Evolutionary conservation across 73 alveolate species (phyloP).

Genomic region (Uronychia binucleata): DNA sequence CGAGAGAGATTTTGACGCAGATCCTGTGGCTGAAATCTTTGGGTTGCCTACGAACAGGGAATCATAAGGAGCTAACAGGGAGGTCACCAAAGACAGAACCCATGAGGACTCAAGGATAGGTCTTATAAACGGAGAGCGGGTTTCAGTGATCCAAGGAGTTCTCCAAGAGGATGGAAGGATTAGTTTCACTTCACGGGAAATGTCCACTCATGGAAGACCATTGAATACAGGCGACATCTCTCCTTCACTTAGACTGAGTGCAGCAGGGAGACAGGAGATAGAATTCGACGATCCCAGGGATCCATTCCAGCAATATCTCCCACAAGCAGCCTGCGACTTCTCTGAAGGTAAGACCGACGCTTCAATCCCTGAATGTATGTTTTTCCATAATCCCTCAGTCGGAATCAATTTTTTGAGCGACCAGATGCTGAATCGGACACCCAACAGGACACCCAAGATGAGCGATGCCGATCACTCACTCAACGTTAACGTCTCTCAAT

Average conservation of each 20-base stretch:
- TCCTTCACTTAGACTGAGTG: too few relatives aligned
- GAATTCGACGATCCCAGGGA: too few relatives aligned
- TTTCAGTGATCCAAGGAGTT: too few relatives aligned
- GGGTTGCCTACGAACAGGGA: background rate
- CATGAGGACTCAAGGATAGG: background rate
- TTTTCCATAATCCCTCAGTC: background rate
- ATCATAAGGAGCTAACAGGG: background rate
- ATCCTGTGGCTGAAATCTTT: background rate
- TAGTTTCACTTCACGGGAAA: too few relatives aligned
- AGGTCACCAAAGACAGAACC: background rate
- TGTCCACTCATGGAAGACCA: too few relatives aligned
- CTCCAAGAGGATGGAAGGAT: too few relatives aligned
- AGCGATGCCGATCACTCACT: background rate
- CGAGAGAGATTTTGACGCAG: background rate
- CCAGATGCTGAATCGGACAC: background rate
- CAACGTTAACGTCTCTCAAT: too few relatives aligned
- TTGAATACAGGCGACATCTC: too few relatives aligned
- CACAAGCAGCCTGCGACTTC: background rate
- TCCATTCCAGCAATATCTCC: too few relatives aligned
- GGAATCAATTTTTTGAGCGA: background rate
- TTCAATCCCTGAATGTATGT: background rate
- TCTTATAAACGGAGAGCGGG: background rate
- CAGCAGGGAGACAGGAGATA: too few relatives aligned
- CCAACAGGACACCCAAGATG: background rate
- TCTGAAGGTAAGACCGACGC: background rate